Conservation (phyloP, 129 eudicot genomes). For the Lonicera japonica region DNA sequence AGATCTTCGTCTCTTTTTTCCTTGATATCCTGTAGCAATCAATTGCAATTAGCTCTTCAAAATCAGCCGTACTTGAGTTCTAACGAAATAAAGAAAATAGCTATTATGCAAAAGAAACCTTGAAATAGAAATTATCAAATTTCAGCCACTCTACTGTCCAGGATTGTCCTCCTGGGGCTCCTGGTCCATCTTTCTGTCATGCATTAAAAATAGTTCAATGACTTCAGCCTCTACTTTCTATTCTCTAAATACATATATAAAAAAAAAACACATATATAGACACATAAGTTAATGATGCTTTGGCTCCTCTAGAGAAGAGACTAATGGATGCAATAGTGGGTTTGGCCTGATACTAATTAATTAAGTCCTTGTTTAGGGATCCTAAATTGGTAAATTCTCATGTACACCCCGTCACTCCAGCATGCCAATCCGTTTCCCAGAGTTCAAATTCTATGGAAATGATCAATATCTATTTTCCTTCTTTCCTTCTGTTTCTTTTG, state of each 20-base stretch:
- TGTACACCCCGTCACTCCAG: too few relatives aligned
- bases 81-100: not conserved
- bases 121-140: slow-evolving; percentile 95
- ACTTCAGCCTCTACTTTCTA: not conserved
- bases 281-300: not conserved
- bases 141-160: slow-evolving; percentile 96
- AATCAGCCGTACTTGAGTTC: not conserved
- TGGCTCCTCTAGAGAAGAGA: not conserved
- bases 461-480: too few relatives aligned
- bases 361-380: too few relatives aligned
- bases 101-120: slow-evolving; percentile 45
- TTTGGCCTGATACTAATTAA: not conserved
- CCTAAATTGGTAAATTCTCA: too few relatives aligned
- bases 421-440: too few relatives aligned
- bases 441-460: too few relatives aligned
- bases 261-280: not conserved
- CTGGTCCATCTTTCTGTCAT: slow-evolving; percentile 99
- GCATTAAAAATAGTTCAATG: slow-evolving; percentile 10
- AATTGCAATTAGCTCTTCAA: slow-evolving; percentile 8
- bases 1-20: slow-evolving; percentile 84
- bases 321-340: too few relatives aligned
- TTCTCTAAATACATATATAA: not conserved
- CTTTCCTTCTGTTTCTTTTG: too few relatives aligned
- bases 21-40: slow-evolving; percentile 69
- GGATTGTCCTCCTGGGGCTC: slow-evolving; percentile 99